Base-by-base conservation (phyloP, 192 early-diverging fungal genomes). In the Ambispora gerdemannii region DNA sequence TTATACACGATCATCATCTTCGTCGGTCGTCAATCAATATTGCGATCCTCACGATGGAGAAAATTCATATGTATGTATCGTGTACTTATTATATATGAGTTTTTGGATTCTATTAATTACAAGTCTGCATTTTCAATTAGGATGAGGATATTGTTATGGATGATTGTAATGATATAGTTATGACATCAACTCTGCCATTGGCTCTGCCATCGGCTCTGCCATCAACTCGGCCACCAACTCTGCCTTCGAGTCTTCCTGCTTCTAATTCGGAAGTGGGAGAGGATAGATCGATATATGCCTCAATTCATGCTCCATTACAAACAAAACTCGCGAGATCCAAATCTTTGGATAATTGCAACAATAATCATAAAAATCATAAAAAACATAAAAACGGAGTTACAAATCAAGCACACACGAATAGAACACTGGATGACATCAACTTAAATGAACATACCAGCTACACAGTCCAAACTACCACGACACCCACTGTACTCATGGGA, bases 251-350 rank as follows among this genome's bases (percentile, higher is more conserved):
- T 31, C 3, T 28, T 20, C 60, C 35, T 8, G 28, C 36, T 15
- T 4, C 32, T 49, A n/a, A 13, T 38, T 65, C 38, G 17, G 11
- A 38, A n/a, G 24, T 32, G 0, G 20, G 33, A n/a, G 58, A 60
- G 19, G 31, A 60, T 35, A 22, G 33, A 15, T 65, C 63, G n/a
- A 20, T 65, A 24, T 22, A 65, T 49, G 35, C 31, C 20, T 65
- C 63, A 4, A 65, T 65, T 2, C 38, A 65, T 49, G n/a, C 63
- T 11, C 38, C 63, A 65, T 22, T 3, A 24, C 30, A 27, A 22
- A 24, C n/a, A 27, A 13, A 55, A 55, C 7, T 25, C 7, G 2
- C 13, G 13, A 7, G 13, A 22, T 22, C 20, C 52, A 20, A 10
- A 13, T 24, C 27, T 25, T 8, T 53, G 20, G 8, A 24, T 55